phyloP scores from a whole-genome alignment of 768 basidiomycete species.

The Myochromella boudieri region DNA sequence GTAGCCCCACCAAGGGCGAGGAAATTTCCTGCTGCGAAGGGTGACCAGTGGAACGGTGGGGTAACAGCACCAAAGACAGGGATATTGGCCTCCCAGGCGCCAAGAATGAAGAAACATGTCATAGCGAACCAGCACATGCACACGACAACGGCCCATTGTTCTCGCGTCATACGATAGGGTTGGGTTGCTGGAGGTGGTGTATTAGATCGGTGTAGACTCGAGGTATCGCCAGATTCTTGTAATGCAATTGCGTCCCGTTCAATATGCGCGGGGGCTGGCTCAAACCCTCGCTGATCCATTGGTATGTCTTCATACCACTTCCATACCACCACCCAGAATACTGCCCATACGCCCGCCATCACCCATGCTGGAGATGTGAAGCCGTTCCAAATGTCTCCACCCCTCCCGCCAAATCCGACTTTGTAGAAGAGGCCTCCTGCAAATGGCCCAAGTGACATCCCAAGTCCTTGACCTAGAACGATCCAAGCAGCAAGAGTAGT shows the following conservation, averaged over 20 bases:
- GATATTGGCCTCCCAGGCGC: slow-evolving; percentile 68
- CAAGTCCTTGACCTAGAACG: slow-evolving; percentile 61
- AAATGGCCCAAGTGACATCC: slow-evolving; percentile 65
- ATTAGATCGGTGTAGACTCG: slow-evolving; percentile 5
- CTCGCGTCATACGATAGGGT: slow-evolving; percentile 14
- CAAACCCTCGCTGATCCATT: background rate
- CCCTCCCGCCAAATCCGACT: slow-evolving; percentile 48
- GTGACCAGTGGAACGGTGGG: slow-evolving; percentile 50
- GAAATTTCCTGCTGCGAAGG: slow-evolving; percentile 67
- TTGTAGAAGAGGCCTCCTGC: slow-evolving; percentile 62
- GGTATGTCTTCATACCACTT: slow-evolving; percentile 14
- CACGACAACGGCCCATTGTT: slow-evolving; percentile 52
- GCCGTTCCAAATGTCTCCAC: slow-evolving; percentile 54
- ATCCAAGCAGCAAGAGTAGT: slow-evolving; percentile 64
- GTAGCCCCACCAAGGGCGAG: slow-evolving; percentile 65
- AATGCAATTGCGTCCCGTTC: background rate
- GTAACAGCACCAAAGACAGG: slow-evolving; percentile 53
- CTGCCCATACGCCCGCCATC: slow-evolving; percentile 53
- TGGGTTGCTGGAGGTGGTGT: background rate
- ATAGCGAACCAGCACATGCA: slow-evolving; percentile 75
- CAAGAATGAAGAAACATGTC: slow-evolving; percentile 70
- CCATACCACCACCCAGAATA: slow-evolving; percentile 43
- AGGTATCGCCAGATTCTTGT: background rate
- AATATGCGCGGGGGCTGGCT: background rate
- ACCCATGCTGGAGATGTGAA: slow-evolving; percentile 68